Evolutionary conservation across 202 grass and related monocot species (phyloP), one percentile per base, ranked within the genome.

Genomic region (Setaria italica): DNA sequence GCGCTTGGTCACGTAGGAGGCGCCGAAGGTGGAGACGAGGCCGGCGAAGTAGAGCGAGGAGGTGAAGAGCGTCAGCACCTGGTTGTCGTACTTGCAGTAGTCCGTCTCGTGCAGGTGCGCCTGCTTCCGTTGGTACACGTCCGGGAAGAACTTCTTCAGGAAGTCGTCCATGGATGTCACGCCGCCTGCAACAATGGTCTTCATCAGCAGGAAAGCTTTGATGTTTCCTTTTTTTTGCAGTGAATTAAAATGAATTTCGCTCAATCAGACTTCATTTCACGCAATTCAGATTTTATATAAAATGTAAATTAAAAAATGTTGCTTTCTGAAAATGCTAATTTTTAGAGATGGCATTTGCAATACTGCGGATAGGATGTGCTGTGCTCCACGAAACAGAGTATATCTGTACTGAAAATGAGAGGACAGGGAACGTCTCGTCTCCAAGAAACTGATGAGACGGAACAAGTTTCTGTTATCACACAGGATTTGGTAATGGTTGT

Each of bases 51-150:
- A 99, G 84, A 99, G 94, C 3, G 97, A 97, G 0, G 97, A 97
- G 1, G 94, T 99, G 94, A 99, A 99, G 81, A 99, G 92, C 5
- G 97, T 99, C 3, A 99, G 80, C 37, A 99, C 4, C 86, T 97
- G 92, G 90, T 94, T 89, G 94, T 99, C 97, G 79, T 97, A 99
- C 83, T 99, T 97, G 94, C 97, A 99, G 83, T 99, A 99, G 85
- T 97, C 92, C 9, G 92, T 99, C 74, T 97, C 94, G 45, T 53
- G 73, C 15, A 91, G 86, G 72, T 91, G 92, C 53, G 56, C 92
- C 59, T 91, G 85, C 74, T 99, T 94, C n/a, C 94, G 88, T 0
- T 16, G 5, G 78, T 93, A 93, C 83, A 97, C 90, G 62, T 81
- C 75, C 3, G 97, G 90, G 83, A 99, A 97, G 83, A 99, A 99